These are phyloP conservation scores for Ogataea degrootiae DNA, from an alignment of 805 yeast species.

Conservation along the genomic window DNA sequence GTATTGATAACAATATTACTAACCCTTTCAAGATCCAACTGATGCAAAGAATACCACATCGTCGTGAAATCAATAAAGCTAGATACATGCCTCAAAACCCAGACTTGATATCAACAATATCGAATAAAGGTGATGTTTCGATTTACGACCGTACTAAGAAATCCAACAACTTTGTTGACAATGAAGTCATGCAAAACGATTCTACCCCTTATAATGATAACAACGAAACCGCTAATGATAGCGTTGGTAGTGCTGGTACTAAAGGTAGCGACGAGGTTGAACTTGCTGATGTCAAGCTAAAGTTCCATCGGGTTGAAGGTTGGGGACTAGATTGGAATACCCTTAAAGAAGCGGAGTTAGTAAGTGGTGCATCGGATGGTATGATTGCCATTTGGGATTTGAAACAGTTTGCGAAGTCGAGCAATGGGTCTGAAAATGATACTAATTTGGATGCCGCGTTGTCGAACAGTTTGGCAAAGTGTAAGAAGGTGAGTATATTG, in stretches of 20 bases:
- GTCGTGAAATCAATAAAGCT: conserved; percentile 70
- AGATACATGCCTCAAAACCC: conserved; percentile 83
- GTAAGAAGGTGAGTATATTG: conserved; percentile 8
- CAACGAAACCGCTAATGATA: background rate
- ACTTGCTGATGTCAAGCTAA: conserved; percentile 22
- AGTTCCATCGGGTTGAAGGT: conserved; percentile 45
- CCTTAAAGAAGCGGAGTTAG: conserved; percentile 52
- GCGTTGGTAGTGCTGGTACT: background rate
- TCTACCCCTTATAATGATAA: background rate
- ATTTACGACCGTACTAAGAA: conserved; percentile 85
- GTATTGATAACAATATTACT: background rate
- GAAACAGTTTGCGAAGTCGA: conserved; percentile 28
- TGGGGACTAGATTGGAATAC: conserved; percentile 75
- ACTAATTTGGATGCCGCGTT: background rate
- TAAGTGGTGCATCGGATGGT: conserved; percentile 64
- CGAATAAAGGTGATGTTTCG: conserved; percentile 59
- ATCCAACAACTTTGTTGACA: conserved; percentile 39
- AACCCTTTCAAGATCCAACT: conserved; percentile 4
- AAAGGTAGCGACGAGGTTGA: conserved; percentile 12
- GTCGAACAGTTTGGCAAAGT: background rate
- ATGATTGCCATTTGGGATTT: conserved; percentile 66
- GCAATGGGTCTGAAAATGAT: conserved; percentile 3
- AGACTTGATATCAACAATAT: conserved; percentile 68
- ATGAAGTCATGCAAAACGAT: background rate
- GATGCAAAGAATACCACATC: conserved; percentile 58